These are phyloP conservation scores for Spinacia oleracea DNA, from an alignment of 179 eudicot species.

Conservation along the genomic window DNA sequence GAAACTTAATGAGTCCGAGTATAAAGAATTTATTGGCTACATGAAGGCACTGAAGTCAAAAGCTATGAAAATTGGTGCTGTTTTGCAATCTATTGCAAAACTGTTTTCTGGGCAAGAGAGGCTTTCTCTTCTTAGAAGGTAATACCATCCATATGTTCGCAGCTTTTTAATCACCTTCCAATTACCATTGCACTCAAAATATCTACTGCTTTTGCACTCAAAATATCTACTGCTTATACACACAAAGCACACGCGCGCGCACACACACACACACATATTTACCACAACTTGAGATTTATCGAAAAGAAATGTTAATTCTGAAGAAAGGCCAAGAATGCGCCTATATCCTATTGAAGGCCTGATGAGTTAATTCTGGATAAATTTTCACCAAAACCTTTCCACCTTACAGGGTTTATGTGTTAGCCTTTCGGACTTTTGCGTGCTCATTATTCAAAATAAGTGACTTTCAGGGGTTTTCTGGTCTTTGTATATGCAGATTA, in stretches of 20 bases:
- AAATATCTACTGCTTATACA: background rate
- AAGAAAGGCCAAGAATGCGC: background rate
- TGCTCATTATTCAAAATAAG: background rate
- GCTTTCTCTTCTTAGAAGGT: conserved; percentile 79
- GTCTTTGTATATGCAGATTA: background rate
- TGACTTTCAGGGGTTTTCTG: background rate
- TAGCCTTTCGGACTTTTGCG: background rate
- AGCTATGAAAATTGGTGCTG: conserved; percentile 66
- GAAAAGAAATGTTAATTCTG: background rate
- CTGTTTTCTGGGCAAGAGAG: conserved; percentile 79
- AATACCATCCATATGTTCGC: conserved; percentile 9
- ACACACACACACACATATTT: background rate
- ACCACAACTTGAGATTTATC: too few species aligned
- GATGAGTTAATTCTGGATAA: background rate
- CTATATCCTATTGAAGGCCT: background rate
- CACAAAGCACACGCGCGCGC: background rate
- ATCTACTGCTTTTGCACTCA: background rate
- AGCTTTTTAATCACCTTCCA: conserved; percentile 1
- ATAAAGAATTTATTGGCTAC: conserved; percentile 68
- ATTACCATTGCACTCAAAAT: background rate
- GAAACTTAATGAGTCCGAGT: conserved; percentile 70
- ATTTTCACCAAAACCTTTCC: background rate
- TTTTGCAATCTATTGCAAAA: conserved; percentile 66
- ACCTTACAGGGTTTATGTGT: background rate
- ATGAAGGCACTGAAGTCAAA: conserved; percentile 87